phyloP scores from a whole-genome alignment of 2,329 filamentous ascomycete species.

The Xylariaceae sp. region DNA sequence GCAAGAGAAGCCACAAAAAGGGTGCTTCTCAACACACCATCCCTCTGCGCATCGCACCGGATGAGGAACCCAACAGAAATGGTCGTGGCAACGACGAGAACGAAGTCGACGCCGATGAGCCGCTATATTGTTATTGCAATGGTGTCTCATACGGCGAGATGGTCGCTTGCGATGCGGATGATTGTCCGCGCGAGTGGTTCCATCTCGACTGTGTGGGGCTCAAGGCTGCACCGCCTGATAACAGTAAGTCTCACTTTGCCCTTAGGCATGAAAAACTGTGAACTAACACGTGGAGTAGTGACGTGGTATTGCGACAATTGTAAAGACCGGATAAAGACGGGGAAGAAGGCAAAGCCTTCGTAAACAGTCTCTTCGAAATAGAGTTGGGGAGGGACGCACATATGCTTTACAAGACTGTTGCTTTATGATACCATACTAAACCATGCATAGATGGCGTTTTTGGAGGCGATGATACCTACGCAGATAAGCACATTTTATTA shows the following conservation, averaged over 20 bases:
- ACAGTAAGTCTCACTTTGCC: conserved; percentile 51
- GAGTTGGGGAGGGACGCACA: conserved; percentile 35
- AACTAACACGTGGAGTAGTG: conserved; percentile 44
- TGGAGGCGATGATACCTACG: background rate
- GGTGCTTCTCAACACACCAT: conserved; percentile 36
- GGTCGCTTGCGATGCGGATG: conserved; percentile 74
- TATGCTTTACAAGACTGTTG: too few relatives aligned
- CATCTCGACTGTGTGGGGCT: conserved; percentile 78
- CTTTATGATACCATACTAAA: background rate
- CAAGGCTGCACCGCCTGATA: conserved; percentile 72
- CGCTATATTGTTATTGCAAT: conserved; percentile 75
- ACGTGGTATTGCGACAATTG: conserved; percentile 84
- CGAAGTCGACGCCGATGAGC: conserved; percentile 65
- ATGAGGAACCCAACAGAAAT: conserved; percentile 42
- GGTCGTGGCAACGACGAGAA: conserved; percentile 50
- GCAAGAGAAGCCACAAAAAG: conserved; percentile 60
- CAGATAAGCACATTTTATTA: background rate
- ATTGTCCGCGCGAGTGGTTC: conserved; percentile 76
- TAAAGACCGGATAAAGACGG: conserved; percentile 60
- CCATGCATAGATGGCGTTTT: conserved; percentile 1
- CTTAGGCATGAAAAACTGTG: conserved; percentile 13
- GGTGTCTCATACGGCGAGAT: conserved; percentile 79
- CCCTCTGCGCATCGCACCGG: conserved; percentile 32
- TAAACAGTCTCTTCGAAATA: too few relatives aligned
- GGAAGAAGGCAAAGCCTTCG: conserved; percentile 43